Evolutionary conservation across 257 asterid genomes (phyloP).

Genomic region (Verbascum thapsus): DNA sequence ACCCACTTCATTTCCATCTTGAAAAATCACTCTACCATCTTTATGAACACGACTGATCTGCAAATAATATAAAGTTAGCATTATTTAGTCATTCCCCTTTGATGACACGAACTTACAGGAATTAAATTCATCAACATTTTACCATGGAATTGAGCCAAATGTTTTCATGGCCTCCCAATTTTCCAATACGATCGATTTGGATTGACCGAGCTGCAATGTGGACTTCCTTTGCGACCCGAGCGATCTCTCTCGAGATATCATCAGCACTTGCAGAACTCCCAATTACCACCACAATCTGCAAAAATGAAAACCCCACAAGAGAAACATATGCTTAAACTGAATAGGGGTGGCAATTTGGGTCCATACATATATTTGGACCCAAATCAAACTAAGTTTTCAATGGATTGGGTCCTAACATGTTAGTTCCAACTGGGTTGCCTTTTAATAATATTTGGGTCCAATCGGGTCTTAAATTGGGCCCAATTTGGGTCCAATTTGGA

Average conservation of each 20-base stretch:
- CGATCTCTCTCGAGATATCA: conserved; percentile 82
- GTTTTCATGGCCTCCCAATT: conserved; percentile 62
- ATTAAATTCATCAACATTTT: conserved; percentile 29
- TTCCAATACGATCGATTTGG: conserved; percentile 40
- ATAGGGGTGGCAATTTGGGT: too few relatives aligned
- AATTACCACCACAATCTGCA: conserved; percentile 81
- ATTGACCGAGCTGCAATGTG: conserved; percentile 75
- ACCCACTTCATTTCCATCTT: conserved; percentile 49
- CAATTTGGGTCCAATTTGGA: too few relatives aligned
- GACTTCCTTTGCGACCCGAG: conserved; percentile 81
- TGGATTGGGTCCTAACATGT: too few relatives aligned
- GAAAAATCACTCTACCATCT: conserved; percentile 72
- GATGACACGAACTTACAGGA: conserved; percentile 1
- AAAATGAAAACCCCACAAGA: conserved; percentile 24
- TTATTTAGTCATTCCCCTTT: conserved; percentile 1
- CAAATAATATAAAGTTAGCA: conserved; percentile 31
- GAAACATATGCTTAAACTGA: not conserved
- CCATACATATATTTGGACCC: too few relatives aligned
- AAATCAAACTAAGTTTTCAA: too few relatives aligned
- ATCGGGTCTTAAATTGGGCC: too few relatives aligned
- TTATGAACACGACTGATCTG: conserved; percentile 59
- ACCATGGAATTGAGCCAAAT: conserved; percentile 82
- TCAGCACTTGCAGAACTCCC: conserved; percentile 87
- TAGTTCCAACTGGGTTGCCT: too few relatives aligned
- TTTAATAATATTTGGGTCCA: too few relatives aligned